These are phyloP conservation scores for Ambrosiella xylebori DNA, from an alignment of 2,329 filamentous ascomycete genomes.

Conservation along the genomic window DNA sequence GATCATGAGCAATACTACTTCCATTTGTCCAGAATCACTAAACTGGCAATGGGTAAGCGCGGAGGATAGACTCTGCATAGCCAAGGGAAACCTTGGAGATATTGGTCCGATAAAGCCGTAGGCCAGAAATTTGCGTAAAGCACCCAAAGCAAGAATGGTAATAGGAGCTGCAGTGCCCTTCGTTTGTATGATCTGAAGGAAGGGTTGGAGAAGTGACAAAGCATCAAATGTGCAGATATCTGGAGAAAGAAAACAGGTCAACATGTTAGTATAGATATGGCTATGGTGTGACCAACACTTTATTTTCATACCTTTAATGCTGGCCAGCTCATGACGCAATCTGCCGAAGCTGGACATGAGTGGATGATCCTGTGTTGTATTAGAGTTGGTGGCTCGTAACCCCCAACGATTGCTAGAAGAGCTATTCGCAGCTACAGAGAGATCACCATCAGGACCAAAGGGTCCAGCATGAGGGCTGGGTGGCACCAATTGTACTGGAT, in stretches of 20 bases:
- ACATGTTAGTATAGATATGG: conserved; percentile 1
- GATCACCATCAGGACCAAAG: conserved; percentile 21
- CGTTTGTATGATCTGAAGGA: conserved; percentile 89
- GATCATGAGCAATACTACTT: conserved; percentile 87
- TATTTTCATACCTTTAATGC: conserved; percentile 49
- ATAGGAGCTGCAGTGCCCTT: conserved; percentile 93
- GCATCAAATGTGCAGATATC: conserved; percentile 84
- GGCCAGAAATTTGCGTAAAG: conserved; percentile 89
- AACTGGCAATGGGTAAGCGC: conserved; percentile 97
- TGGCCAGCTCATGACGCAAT: conserved; percentile 70
- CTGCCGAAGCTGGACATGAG: conserved; percentile 89
- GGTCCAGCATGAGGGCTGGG: conserved; percentile 21
- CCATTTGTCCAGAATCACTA: conserved; percentile 84
- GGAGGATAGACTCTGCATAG: conserved; percentile 86
- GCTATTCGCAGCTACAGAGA: conserved; percentile 29
- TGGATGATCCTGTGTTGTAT: conserved; percentile 94
- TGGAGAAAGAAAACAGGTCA: conserved; percentile 19
- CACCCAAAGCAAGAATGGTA: conserved; percentile 81
- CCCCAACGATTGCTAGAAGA: conserved; percentile 74
- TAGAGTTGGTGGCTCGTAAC: conserved; percentile 81
- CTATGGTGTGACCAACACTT: neutral
- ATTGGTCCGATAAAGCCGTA: conserved; percentile 77
- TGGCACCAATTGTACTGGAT: conserved; percentile 35
- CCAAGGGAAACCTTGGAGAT: conserved; percentile 74
- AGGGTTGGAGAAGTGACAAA: conserved; percentile 74